phyloP scores from a whole-genome alignment of 441 rosid species.

The Sinapis alba region DNA sequence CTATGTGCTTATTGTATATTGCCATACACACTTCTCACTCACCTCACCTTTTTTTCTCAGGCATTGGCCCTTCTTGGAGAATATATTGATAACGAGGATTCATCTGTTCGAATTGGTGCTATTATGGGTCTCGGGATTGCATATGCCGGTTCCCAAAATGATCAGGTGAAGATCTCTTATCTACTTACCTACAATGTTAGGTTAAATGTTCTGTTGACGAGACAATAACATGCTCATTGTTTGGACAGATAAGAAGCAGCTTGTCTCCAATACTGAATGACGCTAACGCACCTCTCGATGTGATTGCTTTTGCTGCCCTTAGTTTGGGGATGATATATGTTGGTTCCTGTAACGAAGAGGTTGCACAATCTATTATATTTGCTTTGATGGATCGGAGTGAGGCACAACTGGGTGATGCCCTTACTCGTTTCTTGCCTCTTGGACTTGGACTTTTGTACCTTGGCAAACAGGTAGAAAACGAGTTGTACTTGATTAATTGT shows the following conservation, averaged over 20 bases:
- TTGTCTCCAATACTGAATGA: slow-evolving; percentile 74
- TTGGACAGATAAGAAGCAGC: slow-evolving; percentile 59
- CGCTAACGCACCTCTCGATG: slow-evolving; percentile 78
- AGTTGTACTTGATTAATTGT: slow-evolving; percentile 12
- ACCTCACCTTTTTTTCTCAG: slow-evolving; percentile 49
- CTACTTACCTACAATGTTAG: background rate
- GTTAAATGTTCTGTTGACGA: slow-evolving; percentile 16
- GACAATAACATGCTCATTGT: slow-evolving; percentile 21
- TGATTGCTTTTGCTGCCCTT: slow-evolving; percentile 85
- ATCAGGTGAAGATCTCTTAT: slow-evolving; percentile 52
- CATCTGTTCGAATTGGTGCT: slow-evolving; percentile 85
- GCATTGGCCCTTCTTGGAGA: slow-evolving; percentile 89
- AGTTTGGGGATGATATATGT: slow-evolving; percentile 88
- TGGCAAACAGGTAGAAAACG: slow-evolving; percentile 80
- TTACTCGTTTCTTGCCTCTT: slow-evolving; percentile 81
- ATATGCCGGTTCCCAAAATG: slow-evolving; percentile 94
- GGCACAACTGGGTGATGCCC: slow-evolving; percentile 81
- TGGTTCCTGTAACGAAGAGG: slow-evolving; percentile 95
- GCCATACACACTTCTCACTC: slow-evolving; percentile 17
- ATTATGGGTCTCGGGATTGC: slow-evolving; percentile 97
- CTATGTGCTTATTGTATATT: slow-evolving; percentile 5
- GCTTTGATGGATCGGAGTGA: slow-evolving; percentile 81
- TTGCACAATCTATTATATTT: slow-evolving; percentile 85
- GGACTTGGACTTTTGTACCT: slow-evolving; percentile 95
- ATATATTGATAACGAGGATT: slow-evolving; percentile 70